phyloP scores from a whole-genome alignment of 345 rosid species.

The Syzygium aromaticum region DNA sequence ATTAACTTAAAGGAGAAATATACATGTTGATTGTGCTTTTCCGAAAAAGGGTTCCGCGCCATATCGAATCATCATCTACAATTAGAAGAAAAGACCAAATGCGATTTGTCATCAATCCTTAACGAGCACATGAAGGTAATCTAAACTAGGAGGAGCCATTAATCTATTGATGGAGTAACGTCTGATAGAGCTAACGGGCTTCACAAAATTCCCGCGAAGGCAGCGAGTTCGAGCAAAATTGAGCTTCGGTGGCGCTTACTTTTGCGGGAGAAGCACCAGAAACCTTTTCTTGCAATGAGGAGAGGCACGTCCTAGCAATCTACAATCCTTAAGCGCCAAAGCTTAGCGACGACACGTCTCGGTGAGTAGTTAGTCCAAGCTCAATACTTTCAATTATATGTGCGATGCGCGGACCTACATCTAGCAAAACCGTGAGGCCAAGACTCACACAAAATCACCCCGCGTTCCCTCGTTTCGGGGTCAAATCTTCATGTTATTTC shows the following conservation, averaged over 20 bases:
- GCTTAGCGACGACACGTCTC: not conserved
- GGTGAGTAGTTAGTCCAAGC: not conserved
- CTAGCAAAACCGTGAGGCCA: not conserved
- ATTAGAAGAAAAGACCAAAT: not conserved
- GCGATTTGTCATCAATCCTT: not conserved
- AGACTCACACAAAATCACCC: not conserved
- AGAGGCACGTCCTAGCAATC: not conserved
- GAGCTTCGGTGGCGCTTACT: too few relatives aligned
- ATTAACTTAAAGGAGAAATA: not conserved
- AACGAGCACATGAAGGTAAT: not conserved
- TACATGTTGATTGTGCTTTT: not conserved
- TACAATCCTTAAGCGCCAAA: not conserved
- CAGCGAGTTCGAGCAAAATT: not conserved
- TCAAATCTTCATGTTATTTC: too few relatives aligned
- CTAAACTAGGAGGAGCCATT: not conserved
- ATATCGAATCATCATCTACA: not conserved
- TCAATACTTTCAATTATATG: not conserved
- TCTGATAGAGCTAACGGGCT: not conserved
- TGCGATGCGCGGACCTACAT: not conserved
- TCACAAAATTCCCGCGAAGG: not conserved
- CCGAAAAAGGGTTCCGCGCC: rapidly evolving
- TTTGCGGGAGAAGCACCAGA: not conserved
- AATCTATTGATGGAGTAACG: not conserved
- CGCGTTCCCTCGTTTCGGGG: not conserved
- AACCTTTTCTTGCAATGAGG: not conserved